Evolutionary conservation across 2,329 filamentous ascomycete species (phyloP), one percentile per base, ranked within the genome.

Genomic region (Aspergillus jensenii): DNA sequence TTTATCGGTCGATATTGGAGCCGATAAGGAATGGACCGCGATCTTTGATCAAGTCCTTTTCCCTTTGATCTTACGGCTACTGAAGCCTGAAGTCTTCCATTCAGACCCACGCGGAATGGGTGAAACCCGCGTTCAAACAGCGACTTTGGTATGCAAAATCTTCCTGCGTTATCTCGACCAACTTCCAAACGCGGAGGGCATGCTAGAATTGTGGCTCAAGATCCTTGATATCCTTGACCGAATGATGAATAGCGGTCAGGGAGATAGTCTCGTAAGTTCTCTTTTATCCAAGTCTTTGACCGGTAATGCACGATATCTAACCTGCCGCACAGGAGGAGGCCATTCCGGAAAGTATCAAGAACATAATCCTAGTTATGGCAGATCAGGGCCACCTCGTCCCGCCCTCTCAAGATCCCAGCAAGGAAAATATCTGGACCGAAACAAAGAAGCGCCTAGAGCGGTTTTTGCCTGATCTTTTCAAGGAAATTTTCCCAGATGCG

Each of bases 11-110:
- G 88, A 95, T 60, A 82, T 98, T 40, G 91, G 89, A 1, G 89
- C 89, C 49, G 89, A 95, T 60, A 86, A 90, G 64, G 91, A 96
- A 76, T 98, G 95, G 93, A 95, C 89, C 0, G 90, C 91, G 41
- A 97, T 99, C 52, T 99, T 99, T 74, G 87, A 87, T 62, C 90
- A 97, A 71, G 93, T 98, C 2, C 81, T 99, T 15, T 97, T 99
- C 74, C 95, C 95, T 1, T 81, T 99, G 14, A 93, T 98, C 61
- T 82, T 89, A 37, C 86, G 90, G 61, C 82, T 99, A 2, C 81
- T 99, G 15, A 97, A 96, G 73, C 95, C 95, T 1, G 95, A 99
- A 74, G 89, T 97, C 9, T 97, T 96, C 73, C 91, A 93, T 53
- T 89, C 89, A 2, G 95, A 99, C 71, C 89, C 91, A 1, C 81